phyloP scores from a whole-genome alignment of 352 stramenopile genomes.

The Globisporangium abappressorium region DNA sequence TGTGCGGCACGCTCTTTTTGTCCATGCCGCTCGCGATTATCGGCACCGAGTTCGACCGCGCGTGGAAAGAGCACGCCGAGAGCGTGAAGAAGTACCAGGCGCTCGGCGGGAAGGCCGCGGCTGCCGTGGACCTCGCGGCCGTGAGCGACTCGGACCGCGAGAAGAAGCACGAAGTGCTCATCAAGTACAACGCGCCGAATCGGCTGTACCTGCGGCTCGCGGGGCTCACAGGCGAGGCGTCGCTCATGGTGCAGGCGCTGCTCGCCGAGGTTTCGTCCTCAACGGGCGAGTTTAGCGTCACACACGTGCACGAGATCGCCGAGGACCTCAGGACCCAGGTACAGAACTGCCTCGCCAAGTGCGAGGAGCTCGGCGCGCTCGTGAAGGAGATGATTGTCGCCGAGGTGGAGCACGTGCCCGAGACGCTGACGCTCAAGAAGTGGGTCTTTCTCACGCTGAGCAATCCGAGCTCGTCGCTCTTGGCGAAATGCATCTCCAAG shows the following conservation, averaged over 20 bases:
- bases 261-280: constrained; percentile 31
- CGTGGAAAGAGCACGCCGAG: constrained; percentile 74
- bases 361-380: constrained; percentile 51
- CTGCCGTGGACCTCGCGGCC: constrained; percentile 8
- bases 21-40: constrained; percentile 87
- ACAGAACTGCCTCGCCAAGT: constrained; percentile 44
- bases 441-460: constrained; percentile 39
- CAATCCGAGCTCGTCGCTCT: constrained; percentile 43
- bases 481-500: constrained; percentile 35
- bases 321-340: constrained; percentile 56
- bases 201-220: constrained; percentile 60
- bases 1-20: constrained; percentile 80
- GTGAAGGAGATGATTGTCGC: constrained; percentile 65
- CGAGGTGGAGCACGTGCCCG: constrained; percentile 29
- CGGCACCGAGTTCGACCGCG: constrained; percentile 77
- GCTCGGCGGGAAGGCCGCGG: constrained; percentile 19
- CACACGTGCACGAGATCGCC: constrained; percentile 43
- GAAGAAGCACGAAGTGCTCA: constrained; percentile 66
- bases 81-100: constrained; percentile 61
- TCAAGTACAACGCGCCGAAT: constrained; percentile 79
- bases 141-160: constrained; percentile 38
- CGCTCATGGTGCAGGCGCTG: constrained; percentile 64
- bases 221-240: constrained; percentile 58
- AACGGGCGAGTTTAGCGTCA: constrained; percentile 33
- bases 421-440: constrained; percentile 32